Conservation (phyloP, 1,284 basidiomycete genomes). For the Agroathelia rolfsii region DNA sequence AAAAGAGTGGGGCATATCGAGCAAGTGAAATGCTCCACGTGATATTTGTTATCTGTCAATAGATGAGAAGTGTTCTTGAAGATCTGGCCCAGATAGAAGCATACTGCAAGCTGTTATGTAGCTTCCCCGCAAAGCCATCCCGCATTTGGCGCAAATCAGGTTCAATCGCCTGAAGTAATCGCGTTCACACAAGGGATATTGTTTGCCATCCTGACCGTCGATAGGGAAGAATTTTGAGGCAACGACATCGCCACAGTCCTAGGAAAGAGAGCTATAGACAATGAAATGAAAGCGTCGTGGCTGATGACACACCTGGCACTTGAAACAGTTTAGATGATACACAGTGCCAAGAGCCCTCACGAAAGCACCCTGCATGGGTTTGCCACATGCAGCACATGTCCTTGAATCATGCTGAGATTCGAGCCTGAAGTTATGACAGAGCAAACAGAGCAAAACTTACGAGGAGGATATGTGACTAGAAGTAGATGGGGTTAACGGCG, state of each 20-base stretch:
- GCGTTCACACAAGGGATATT: constrained; percentile 91
- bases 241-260: constrained; percentile 96
- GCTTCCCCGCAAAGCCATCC: constrained; percentile 87
- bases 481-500: constrained; percentile 34
- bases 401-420: constrained; percentile 27
- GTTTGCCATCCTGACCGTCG: constrained; percentile 76
- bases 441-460: constrained; percentile 24
- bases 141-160: constrained; percentile 94
- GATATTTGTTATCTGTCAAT: constrained; percentile 89
- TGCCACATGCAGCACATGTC: constrained; percentile 64
- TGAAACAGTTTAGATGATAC: constrained; percentile 95
- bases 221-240: constrained; percentile 99
- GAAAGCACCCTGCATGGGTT: constrained; percentile 86
- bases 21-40: constrained; percentile 99
- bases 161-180: constrained; percentile 97
- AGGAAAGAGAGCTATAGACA: constrained; percentile 12
- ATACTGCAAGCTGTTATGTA: constrained; percentile 98
- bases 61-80: no score
- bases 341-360: constrained; percentile 92
- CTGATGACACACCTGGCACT: constrained; percentile 86
- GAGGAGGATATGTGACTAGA: constrained; percentile 34
- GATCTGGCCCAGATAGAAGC: constrained; percentile 37
- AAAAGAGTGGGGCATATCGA: constrained; percentile 94
- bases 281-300: constrained; percentile 10
- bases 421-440: constrained; percentile 13